These are phyloP conservation scores for Fomitopsis betulina DNA, from an alignment of 1,284 basidiomycete genomes.

Conservation along the genomic window DNA sequence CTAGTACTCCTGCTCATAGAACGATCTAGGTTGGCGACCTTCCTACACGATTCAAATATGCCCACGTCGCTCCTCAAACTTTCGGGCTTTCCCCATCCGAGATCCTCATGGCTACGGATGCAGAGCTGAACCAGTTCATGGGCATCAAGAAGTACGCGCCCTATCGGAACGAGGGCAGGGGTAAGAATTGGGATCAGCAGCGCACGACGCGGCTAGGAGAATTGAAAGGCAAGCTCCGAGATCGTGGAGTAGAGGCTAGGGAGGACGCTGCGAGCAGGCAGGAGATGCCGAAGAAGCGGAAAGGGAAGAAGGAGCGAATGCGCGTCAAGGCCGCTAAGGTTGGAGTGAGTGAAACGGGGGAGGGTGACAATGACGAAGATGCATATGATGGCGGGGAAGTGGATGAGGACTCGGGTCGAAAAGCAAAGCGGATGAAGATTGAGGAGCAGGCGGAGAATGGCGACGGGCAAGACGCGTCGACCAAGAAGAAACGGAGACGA, in stretches of 20 bases:
- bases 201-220: conserved; percentile 71
- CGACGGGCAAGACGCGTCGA: conserved; percentile 11
- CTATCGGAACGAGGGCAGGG: conserved; percentile 57
- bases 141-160: conserved; percentile 89
- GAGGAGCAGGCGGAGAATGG: conserved; percentile 4
- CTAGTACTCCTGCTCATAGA: neutral
- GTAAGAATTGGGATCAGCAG: conserved; percentile 56
- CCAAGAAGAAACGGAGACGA: conserved; percentile 34
- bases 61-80: conserved; percentile 59
- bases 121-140: conserved; percentile 89
- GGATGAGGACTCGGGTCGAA: conserved; percentile 13
- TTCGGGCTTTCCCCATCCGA: conserved; percentile 84
- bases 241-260: conserved; percentile 17
- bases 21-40: conserved; percentile 73
- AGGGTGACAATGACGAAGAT: conserved; percentile 16
- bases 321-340: conserved; percentile 29
- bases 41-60: conserved; percentile 93
- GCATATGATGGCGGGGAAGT: conserved; percentile 18
- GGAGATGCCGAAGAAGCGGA: conserved; percentile 54
- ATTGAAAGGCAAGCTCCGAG: conserved; percentile 33
- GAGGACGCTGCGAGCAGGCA: neutral
- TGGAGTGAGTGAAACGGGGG: conserved; percentile 20
- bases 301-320: conserved; percentile 73
- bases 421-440: conserved; percentile 2
- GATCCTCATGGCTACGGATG: conserved; percentile 90